phyloP scores from a whole-genome alignment of 1,139 yeast genomes.

The Geotrichum candidum region DNA sequence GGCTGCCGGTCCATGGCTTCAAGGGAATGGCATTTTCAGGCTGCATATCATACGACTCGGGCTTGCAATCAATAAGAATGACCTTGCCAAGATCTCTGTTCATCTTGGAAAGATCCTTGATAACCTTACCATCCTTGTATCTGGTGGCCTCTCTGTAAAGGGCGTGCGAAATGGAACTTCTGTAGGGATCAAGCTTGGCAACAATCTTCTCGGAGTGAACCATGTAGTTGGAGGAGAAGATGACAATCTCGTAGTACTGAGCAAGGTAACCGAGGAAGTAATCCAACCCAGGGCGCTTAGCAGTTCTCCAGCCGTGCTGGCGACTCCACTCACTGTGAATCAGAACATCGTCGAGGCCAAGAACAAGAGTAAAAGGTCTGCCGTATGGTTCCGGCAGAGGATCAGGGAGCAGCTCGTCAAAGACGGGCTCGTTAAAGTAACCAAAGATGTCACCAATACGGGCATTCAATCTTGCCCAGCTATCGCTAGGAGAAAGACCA shows the following conservation, averaged over 20 bases:
- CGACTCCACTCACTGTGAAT: slow-evolving; percentile 91
- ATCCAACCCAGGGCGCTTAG: slow-evolving; percentile 97
- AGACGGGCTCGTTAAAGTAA: slow-evolving; percentile 89
- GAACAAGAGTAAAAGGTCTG: slow-evolving; percentile 84
- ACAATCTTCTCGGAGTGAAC: slow-evolving; percentile 82
- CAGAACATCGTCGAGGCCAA: slow-evolving; percentile 82
- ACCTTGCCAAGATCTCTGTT: slow-evolving; percentile 87
- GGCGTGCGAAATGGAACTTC: slow-evolving; percentile 81
- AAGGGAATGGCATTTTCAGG: slow-evolving; percentile 88
- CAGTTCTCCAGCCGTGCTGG: slow-evolving; percentile 95
- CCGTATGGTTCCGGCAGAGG: slow-evolving; percentile 90
- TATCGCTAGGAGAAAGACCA: slow-evolving; percentile 61
- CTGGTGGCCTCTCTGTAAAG: slow-evolving; percentile 88
- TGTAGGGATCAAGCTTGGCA: slow-evolving; percentile 85
- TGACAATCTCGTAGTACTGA: slow-evolving; percentile 90
- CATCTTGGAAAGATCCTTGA: slow-evolving; percentile 74
- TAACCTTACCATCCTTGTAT: slow-evolving; percentile 73
- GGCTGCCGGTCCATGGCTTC: slow-evolving; percentile 78
- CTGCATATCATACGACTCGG: slow-evolving; percentile 69
- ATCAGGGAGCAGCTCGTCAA: slow-evolving; percentile 85
- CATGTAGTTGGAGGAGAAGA: slow-evolving; percentile 80
- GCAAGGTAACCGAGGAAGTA: slow-evolving; percentile 91
- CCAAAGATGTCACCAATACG: slow-evolving; percentile 73
- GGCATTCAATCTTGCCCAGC: slow-evolving; percentile 49
- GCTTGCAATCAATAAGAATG: slow-evolving; percentile 70